Conservation (phyloP, 129 eudicot genomes). For the Daucus carota region DH1_v3.0 NC_030388.2:2199501-2200000, state of each 20-base stretch:
- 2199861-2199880: too few relatives aligned
- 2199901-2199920: too few relatives aligned
- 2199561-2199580: not conserved
- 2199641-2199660: not conserved
- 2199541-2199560: not conserved
- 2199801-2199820: not conserved
- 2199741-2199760: too few relatives aligned
- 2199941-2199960: conserved; percentile 16
- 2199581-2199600: not conserved
- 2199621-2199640: not conserved
- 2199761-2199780: not conserved
- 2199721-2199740: not conserved
- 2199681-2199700: not conserved
- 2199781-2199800: not conserved
- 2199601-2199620: not conserved
- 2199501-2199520: not conserved
- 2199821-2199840: too few relatives aligned
- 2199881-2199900: too few relatives aligned
- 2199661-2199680: not conserved
- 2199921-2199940: too few relatives aligned
- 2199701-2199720: not conserved
- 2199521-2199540: not conserved
- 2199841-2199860: too few relatives aligned
- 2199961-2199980: conserved; percentile 13
- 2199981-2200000: conserved; percentile 7